Evolutionary conservation across 768 basidiomycete species (phyloP).

Genomic region (Amanita molliuscula): DNA sequence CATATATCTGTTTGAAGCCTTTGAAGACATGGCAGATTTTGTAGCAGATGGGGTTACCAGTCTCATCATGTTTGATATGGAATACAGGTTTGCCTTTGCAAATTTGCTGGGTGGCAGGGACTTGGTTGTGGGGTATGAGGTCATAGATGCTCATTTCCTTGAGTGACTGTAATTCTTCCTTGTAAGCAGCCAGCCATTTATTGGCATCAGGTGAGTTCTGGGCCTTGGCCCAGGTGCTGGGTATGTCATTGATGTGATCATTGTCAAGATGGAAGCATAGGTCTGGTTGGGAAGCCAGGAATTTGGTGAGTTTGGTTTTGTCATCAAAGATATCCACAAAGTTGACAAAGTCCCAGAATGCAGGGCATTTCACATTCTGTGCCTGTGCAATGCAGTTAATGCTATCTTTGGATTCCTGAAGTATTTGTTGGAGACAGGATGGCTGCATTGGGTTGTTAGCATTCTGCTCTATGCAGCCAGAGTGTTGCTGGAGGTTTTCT

Average conservation of each 20-base stretch:
- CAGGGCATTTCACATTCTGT: background rate
- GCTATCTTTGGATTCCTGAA: background rate
- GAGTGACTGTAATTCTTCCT: background rate
- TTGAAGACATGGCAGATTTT: background rate
- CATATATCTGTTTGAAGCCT: background rate
- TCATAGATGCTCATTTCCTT: background rate
- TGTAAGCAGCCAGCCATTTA: background rate
- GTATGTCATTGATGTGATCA: background rate
- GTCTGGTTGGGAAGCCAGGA: background rate
- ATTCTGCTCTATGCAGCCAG: background rate
- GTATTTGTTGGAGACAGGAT: background rate
- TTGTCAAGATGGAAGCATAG: background rate
- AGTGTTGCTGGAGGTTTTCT: too few relatives aligned
- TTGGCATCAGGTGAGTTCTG: background rate
- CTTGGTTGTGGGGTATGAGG: background rate
- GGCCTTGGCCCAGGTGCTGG: background rate
- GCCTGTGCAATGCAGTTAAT: background rate
- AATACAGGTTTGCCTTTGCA: background rate
- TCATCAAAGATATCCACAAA: background rate
- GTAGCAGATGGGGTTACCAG: background rate
- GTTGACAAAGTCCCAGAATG: background rate
- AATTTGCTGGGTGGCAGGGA: background rate
- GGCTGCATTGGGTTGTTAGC: background rate
- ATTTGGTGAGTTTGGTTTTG: background rate
- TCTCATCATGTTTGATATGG: background rate